These are phyloP conservation scores for Xylaria cubensis DNA, from an alignment of 495 filamentous ascomycete species.

Conservation along the genomic window DNA sequence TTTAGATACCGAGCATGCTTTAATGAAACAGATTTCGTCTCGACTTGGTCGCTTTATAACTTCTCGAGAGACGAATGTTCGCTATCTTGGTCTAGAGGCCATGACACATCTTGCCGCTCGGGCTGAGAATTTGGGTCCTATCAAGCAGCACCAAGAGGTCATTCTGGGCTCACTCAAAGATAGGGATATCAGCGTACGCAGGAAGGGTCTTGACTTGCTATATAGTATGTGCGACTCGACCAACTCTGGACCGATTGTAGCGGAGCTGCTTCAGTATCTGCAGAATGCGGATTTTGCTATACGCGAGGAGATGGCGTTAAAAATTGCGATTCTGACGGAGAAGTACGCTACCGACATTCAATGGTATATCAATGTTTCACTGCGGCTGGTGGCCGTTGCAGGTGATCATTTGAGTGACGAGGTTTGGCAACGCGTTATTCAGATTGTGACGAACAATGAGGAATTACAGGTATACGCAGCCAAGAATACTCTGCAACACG, in stretches of 20 bases:
- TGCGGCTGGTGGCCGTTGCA: slow-evolving; percentile 93
- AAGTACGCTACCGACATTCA: slow-evolving; percentile 98
- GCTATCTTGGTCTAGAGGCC: slow-evolving; percentile 94
- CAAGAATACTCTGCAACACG: slow-evolving; percentile 85
- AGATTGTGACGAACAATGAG: slow-evolving; percentile 99
- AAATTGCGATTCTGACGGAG: slow-evolving; percentile 97
- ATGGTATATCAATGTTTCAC: slow-evolving; percentile 98
- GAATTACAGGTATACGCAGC: slow-evolving; percentile 97
- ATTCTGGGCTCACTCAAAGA: slow-evolving; percentile 94
- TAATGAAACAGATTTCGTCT: slow-evolving; percentile 98
- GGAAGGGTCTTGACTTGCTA: slow-evolving; percentile 93
- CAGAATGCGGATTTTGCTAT: slow-evolving; percentile 98
- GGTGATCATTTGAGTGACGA: slow-evolving; percentile 99
- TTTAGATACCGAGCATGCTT: slow-evolving; percentile 91
- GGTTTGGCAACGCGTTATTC: slow-evolving; percentile 98
- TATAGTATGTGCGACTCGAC: slow-evolving; percentile 99
- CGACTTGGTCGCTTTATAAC: slow-evolving; percentile 95
- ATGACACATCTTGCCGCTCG: slow-evolving; percentile 98
- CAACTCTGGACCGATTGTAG: slow-evolving; percentile 91
- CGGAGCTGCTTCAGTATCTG: slow-evolving; percentile 91
- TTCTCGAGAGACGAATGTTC: slow-evolving; percentile 95
- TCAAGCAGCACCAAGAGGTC: slow-evolving; percentile 96
- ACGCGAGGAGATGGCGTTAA: slow-evolving; percentile 98
- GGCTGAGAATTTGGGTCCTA: slow-evolving; percentile 93
- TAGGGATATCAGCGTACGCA: slow-evolving; percentile 93